Evolutionary conservation across 257 asterid genomes (phyloP), one percentile per base, ranked within the genome.

Genomic region (Capsicum baccatum): DNA sequence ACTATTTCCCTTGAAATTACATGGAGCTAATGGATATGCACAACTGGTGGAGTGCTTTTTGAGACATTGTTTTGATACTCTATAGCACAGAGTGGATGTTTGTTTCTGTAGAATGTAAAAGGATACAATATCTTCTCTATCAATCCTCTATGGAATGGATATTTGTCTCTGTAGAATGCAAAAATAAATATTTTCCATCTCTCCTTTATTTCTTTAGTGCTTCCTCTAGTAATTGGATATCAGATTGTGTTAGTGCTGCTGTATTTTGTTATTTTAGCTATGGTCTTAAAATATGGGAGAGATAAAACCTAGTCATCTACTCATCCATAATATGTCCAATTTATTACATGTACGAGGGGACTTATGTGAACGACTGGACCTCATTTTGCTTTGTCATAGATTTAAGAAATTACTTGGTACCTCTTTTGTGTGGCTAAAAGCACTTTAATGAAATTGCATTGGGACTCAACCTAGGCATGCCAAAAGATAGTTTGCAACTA

Each of bases 21-120:
- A 12, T 74, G 80, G 79, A 74, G 80, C 80, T 74, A 50, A 74
- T 50, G 80, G 80, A 50, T 74, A 74, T 50, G 26, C 62, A 6
- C 52, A 52, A 52, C 62, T 52, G 48, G 63, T 76, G 21, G 47
- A 52, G 12, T 52, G 63, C 14, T 9, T 76, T 16, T 76, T 52
- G 81, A 26, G n/a, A 52, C 39, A 12, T 76, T 52, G 19, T 76
- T 54, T 52, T 21, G 48, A 26, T 76, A 52, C 81, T 76, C 21
- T 26, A 50, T 7, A 13, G 7, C 17, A 76, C 5, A 76, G 42
- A 52, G 50, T 19, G 44, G 19, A 50, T 50, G 80, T 74, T 74
- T 21, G 42, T 21, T 52, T 74, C 42, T 19, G 42, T 73, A 19
- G 42, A 73, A 73, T 73, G 58, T 73, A 47, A 74, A 21, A 19